Conservation (phyloP, 2,329 filamentous ascomycete species). For the Thelonectria discophora region DNA sequence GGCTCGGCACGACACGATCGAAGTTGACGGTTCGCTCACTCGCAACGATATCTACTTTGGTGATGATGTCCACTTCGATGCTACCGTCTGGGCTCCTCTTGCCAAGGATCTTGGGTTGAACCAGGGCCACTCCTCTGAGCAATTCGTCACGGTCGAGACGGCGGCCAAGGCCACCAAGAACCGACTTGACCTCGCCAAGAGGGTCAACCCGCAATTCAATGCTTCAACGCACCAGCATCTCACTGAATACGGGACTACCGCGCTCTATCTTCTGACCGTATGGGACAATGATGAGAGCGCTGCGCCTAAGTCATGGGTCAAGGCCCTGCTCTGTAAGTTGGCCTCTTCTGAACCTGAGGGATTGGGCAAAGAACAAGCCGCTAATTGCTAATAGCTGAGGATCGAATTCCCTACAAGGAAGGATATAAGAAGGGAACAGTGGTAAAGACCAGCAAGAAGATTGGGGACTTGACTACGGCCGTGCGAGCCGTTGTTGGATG, state of each 20-base stretch:
- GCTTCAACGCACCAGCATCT: conserved; percentile 3
- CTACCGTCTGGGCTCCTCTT: conserved; percentile 39
- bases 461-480: background rate
- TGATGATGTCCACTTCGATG: conserved; percentile 44
- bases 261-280: conserved; percentile 6
- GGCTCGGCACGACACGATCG: conserved; percentile 36
- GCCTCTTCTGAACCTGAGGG: background rate
- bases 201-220: conserved; percentile 40
- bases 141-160: conserved; percentile 40
- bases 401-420: conserved; percentile 5
- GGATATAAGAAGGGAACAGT: background rate
- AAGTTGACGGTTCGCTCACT: conserved; percentile 47
- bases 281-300: conserved; percentile 4
- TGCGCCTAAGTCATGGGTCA: conserved; percentile 3
- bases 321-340: conserved; percentile 1
- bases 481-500: conserved; percentile 3
- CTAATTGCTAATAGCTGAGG: background rate
- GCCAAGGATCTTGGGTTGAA: conserved; percentile 18
- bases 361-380: background rate
- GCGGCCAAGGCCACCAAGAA: conserved; percentile 42
- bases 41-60: conserved; percentile 44
- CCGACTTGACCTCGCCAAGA: conserved; percentile 37
- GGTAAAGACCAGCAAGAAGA: background rate
- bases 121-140: conserved; percentile 28
- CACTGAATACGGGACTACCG: conserved; percentile 1